These are phyloP conservation scores for Skeletonema tropicum DNA, from an alignment of 108 stramenopile species.

Conservation along the genomic window DNA sequence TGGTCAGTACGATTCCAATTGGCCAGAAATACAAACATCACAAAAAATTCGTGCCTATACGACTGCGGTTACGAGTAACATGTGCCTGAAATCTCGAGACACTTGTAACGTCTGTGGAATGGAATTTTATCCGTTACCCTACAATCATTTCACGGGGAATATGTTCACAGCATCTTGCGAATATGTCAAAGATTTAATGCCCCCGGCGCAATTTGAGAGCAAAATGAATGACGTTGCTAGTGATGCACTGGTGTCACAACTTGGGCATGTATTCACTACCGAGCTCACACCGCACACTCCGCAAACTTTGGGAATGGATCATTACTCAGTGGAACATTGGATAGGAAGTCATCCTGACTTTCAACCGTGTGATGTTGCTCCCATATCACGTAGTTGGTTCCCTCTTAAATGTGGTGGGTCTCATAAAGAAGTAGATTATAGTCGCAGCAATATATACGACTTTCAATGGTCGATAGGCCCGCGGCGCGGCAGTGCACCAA, in stretches of 20 bases:
- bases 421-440: slow-evolving; percentile 31
- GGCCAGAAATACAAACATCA: slow-evolving; percentile 24
- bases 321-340: slow-evolving; percentile 51
- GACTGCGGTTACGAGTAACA: slow-evolving; percentile 49
- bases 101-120: slow-evolving; percentile 48
- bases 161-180: slow-evolving; percentile 45
- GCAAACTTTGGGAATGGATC: slow-evolving; percentile 39
- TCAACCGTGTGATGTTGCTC: slow-evolving; percentile 44
- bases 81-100: slow-evolving; percentile 47
- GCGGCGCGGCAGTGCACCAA: slow-evolving; percentile 40
- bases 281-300: slow-evolving; percentile 42
- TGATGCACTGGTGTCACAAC: slow-evolving; percentile 36
- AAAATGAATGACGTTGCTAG: slow-evolving; percentile 31
- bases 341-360: slow-evolving; percentile 45
- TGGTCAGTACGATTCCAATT: slow-evolving; percentile 15
- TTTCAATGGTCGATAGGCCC: slow-evolving; percentile 41
- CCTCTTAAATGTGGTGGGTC: slow-evolving; percentile 32
- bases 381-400: slow-evolving; percentile 37
- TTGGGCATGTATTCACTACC: slow-evolving; percentile 29
- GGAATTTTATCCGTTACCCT: slow-evolving; percentile 47
- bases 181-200: slow-evolving; percentile 44
- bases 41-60: slow-evolving; percentile 50
- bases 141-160: slow-evolving; percentile 45
- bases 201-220: slow-evolving; percentile 32
- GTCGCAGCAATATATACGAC: slow-evolving; percentile 43